Conservation (phyloP, 2,329 filamentous ascomycete species). For the Beauveria brongniartii region DNA sequence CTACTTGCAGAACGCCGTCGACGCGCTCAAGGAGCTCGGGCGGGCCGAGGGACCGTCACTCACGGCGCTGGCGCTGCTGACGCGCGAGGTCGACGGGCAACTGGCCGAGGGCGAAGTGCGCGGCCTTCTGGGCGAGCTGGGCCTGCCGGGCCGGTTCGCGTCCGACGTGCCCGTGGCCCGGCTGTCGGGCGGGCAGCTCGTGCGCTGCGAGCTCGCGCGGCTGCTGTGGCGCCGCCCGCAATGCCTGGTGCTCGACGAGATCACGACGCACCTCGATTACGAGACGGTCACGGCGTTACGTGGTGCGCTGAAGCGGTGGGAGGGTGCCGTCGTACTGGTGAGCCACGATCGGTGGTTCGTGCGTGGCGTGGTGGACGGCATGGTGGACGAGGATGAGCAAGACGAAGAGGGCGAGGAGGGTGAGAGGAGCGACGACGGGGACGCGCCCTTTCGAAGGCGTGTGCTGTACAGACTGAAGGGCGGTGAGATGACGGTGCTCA, state of each 20-base stretch:
- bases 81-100: slow-evolving; percentile 40
- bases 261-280: slow-evolving; percentile 79
- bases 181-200: slow-evolving; percentile 73
- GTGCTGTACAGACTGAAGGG: slow-evolving; percentile 52
- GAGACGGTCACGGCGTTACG: slow-evolving; percentile 69
- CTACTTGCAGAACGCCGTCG: slow-evolving; percentile 74
- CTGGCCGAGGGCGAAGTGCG: slow-evolving; percentile 61
- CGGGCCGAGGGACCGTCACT: slow-evolving; percentile 35
- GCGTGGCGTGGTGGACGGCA: slow-evolving; percentile 61
- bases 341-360: slow-evolving; percentile 81
- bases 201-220: slow-evolving; percentile 55
- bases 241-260: slow-evolving; percentile 68
- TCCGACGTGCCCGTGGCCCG: slow-evolving; percentile 66
- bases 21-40: slow-evolving; percentile 53
- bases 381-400: slow-evolving; percentile 32
- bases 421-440: slow-evolving; percentile 29
- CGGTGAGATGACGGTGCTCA: slow-evolving; percentile 47
- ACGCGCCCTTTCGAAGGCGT: slow-evolving; percentile 38
- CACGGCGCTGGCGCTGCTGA: slow-evolving; percentile 59
- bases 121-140: slow-evolving; percentile 58
- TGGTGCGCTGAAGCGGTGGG: slow-evolving; percentile 57
- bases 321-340: slow-evolving; percentile 68
- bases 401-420: slow-evolving; percentile 26
- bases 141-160: slow-evolving; percentile 60
- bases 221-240: slow-evolving; percentile 64